Evolutionary conservation across 495 filamentous ascomycete genomes (phyloP).

Genomic region (Umbilicaria muhlenbergii): DNA sequence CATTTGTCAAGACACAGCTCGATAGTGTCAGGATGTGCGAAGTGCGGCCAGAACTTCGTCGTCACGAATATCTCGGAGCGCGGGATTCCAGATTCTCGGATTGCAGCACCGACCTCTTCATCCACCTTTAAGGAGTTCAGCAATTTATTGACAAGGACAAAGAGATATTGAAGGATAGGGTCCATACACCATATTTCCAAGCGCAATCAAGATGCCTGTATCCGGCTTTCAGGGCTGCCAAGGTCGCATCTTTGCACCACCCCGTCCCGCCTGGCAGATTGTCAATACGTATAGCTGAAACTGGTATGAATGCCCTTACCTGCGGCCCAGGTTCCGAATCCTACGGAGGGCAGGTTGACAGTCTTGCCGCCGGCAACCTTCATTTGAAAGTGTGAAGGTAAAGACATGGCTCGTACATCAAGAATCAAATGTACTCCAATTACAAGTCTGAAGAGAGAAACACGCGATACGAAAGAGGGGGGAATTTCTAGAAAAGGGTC

Average conservation of each 20-base stretch:
- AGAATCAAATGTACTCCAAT: too few species aligned
- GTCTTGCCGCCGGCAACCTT: not conserved
- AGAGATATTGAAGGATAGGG: too few species aligned
- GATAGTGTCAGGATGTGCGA: too few species aligned
- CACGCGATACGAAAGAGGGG: too few species aligned
- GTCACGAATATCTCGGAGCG: constrained; percentile 54
- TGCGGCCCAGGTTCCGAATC: not conserved
- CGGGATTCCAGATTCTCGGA: constrained; percentile 38
- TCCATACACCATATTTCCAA: too few species aligned
- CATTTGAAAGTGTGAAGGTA: not conserved
- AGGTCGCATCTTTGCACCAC: not conserved
- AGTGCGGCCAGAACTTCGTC: constrained; percentile 34
- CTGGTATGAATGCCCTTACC: not conserved
- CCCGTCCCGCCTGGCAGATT: not conserved
- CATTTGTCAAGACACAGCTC: too few species aligned
- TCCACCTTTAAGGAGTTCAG: constrained; percentile 19
- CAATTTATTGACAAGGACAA: too few species aligned
- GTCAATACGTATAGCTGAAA: not conserved
- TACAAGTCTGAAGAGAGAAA: too few species aligned
- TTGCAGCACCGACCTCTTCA: constrained; percentile 39
- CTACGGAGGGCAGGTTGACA: not conserved
- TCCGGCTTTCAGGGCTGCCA: not conserved
- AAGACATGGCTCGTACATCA: too few species aligned
- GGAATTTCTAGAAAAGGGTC: too few species aligned
- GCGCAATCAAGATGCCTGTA: constrained; percentile 59